Base-by-base conservation (phyloP, 768 basidiomycete species). In the Agaricus blazei region DNA sequence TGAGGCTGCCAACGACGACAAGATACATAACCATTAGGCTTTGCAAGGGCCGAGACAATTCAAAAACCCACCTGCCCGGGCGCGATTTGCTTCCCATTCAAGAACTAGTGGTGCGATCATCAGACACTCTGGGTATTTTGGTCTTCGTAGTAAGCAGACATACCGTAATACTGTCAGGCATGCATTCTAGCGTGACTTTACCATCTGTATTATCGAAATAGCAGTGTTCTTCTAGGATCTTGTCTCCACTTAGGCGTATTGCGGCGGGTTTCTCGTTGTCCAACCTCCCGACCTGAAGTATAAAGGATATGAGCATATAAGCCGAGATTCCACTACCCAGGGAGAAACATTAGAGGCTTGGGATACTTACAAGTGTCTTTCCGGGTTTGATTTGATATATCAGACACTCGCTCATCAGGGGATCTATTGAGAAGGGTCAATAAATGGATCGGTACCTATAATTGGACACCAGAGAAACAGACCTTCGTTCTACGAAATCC, bases 401-500 rank as follows among this genome's bases (percentile, higher is more conserved):
- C 64, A 93, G 73, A 72, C 92, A 95, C 74, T 97, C 94, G 66
- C 90, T 93, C 93, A 97, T 97, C 49, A 97, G 78, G 48, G 94
- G 95, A 75, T 97, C 93, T 91, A 58, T 50, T 38, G 55, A 44
- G 26, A 28, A 23, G 55, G 52, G 51, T 51, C 52, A 56, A 60
- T 37, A 59, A 59, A 26, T 58, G 45, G 48, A 56, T 56, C 59
- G 54, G 48, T n/a, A 41, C 58, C 45, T 41, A 19, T 43, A 31
- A 34, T 27, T 4, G 42, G 45, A 40, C 48, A 49, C 42, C 44
- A 42, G 46, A 36, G 40, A 54, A 58, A 62, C 76, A 64, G 50
- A 82, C 87, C 89, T 57, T 54, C 58, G 56, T 65, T 64, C 61
- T 53, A 59, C 45, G 60, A 40, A 57, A 36, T 27, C 40, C 40